A percentile compares a stretch with the other conserved stretches of the same genome.
Evolutionary conservation across 768 basidiomycete species (phyloP).

Genomic region (Obba rivulosa): DNA sequence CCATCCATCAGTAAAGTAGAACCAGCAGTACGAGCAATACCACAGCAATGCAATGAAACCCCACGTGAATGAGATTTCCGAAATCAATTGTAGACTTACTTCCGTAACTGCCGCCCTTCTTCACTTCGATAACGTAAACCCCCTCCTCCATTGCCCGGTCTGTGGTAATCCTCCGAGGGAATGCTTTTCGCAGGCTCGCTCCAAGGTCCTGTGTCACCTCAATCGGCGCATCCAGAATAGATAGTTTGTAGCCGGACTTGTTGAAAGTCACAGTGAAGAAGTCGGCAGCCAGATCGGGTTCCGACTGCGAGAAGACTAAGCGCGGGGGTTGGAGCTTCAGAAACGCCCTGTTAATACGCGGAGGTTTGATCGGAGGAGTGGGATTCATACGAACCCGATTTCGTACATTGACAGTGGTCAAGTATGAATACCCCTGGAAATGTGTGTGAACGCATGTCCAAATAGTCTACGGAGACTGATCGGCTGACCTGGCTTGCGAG

Average conservation of each 20-base stretch:
- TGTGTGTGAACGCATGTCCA: conserved; percentile 9
- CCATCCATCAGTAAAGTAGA: background rate
- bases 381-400: conserved; percentile 38
- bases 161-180: conserved; percentile 36
- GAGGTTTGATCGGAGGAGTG: conserved; percentile 5
- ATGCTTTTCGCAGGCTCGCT: conserved; percentile 32
- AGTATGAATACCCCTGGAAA: conserved; percentile 65
- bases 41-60: background rate
- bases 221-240: conserved; percentile 36
- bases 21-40: background rate
- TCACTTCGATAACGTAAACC: conserved; percentile 52
- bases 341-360: conserved; percentile 8
- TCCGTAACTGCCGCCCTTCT: conserved; percentile 28
- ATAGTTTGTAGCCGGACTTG: conserved; percentile 50
- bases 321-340: conserved; percentile 44
- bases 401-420: conserved; percentile 47
- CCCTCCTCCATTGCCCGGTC: conserved; percentile 45
- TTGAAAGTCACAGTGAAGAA: conserved; percentile 69
- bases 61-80: background rate
- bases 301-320: conserved; percentile 55
- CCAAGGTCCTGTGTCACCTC: conserved; percentile 34
- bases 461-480: conserved; percentile 4
- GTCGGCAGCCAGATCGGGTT: conserved; percentile 44
- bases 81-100: conserved; percentile 4
- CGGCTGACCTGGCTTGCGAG: conserved; percentile 49